Percentiles rank a stretch among this genome's conserved stretches.
These are phyloP conservation scores for Dendryphion nanum DNA, from an alignment of 2,329 filamentous ascomycete genomes.

Conservation along the genomic window DNA sequence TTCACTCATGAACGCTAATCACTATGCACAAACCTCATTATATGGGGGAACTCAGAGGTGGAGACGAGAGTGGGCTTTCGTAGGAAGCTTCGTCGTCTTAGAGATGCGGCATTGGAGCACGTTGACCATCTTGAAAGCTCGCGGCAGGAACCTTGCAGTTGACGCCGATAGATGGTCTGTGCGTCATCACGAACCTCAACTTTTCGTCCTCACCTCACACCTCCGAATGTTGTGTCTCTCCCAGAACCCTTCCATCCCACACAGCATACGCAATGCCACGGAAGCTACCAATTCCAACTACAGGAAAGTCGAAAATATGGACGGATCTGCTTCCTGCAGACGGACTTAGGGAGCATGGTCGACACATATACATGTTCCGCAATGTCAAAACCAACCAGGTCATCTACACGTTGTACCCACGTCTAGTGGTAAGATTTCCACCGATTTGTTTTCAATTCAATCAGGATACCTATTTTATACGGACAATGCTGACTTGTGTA, in stretches of 20 bases:
- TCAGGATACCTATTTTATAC: background rate
- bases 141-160: background rate
- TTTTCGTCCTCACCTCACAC: background rate
- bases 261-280: background rate
- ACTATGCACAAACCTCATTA: too few species aligned
- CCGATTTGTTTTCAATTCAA: background rate
- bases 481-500: too few species aligned
- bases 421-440: slow-evolving; percentile 49
- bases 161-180: slow-evolving; percentile 1
- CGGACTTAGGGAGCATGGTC: slow-evolving; percentile 44
- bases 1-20: too few species aligned
- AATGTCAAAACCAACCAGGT: slow-evolving; percentile 64
- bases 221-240: background rate
- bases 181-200: background rate
- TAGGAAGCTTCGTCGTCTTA: slow-evolving; percentile 7
- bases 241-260: too few species aligned
- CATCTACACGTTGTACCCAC: slow-evolving; percentile 59
- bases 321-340: slow-evolving; percentile 31
- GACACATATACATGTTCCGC: slow-evolving; percentile 62
- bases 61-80: background rate
- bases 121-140: slow-evolving; percentile 1
- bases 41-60: too few species aligned
- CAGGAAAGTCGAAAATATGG: slow-evolving; percentile 20
- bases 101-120: slow-evolving; percentile 18
- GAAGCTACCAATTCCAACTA: background rate